phyloP scores from a whole-genome alignment of 1,284 basidiomycete genomes.

The Marasmius sp. region DNA sequence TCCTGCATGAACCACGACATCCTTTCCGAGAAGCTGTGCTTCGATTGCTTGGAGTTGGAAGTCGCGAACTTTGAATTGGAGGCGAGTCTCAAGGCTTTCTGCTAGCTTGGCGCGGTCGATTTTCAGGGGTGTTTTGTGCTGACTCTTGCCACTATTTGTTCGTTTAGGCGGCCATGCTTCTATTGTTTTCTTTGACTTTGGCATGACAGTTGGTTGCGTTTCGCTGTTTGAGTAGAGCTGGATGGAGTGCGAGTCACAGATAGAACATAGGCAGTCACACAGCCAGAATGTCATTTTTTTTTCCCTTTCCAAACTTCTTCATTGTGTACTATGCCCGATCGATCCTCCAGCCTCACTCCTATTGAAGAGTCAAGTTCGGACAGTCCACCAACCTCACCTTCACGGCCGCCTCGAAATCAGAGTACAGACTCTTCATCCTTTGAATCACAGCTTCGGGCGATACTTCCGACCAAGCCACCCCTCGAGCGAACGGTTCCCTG shows the following conservation, averaged over 20 bases:
- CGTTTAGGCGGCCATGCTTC: neutral
- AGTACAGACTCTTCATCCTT: neutral
- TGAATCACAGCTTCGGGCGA: neutral
- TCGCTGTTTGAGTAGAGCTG: too few species aligned
- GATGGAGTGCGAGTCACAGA: too few species aligned
- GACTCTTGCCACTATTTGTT: neutral
- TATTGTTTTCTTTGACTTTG: neutral
- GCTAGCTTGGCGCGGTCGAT: slow-evolving; percentile 3
- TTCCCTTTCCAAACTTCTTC: neutral
- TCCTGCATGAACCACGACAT: slow-evolving; percentile 33
- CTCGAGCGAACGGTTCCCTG: neutral
- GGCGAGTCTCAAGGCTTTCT: neutral
- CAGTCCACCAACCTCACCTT: neutral
- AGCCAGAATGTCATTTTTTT: neutral
- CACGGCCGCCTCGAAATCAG: neutral
- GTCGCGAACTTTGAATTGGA: neutral
- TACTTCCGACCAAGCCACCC: neutral
- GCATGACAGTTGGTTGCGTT: neutral
- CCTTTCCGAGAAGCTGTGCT: slow-evolving; percentile 24
- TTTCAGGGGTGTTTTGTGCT: neutral
- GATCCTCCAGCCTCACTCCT: neutral
- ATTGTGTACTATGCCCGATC: neutral
- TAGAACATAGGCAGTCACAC: too few species aligned
- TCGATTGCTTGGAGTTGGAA: slow-evolving; percentile 23
- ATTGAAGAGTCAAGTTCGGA: neutral